Base-by-base conservation (phyloP, 2,329 filamentous ascomycete species). In the Talaromyces sp. region DNA sequence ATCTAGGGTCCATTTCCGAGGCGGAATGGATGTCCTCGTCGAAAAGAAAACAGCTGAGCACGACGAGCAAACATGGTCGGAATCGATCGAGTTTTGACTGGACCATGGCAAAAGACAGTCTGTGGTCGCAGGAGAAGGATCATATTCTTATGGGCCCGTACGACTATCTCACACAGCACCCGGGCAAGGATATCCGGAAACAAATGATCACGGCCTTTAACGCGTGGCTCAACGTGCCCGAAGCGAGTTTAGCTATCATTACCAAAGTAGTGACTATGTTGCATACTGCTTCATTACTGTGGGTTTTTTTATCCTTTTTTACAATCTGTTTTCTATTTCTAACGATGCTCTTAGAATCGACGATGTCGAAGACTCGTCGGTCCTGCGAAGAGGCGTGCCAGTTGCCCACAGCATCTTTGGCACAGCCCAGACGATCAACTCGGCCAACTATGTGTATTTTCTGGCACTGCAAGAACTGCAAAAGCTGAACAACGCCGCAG, bases 1-100 rank as follows among this genome's bases (percentile, higher is more conserved):
- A 82, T 27, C 74, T 86, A 24, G 80, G 77, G 21, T 79, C 84
- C 38, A 80, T 89, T 26, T 75, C 84, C 24, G 88, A 90, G 70
- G 80, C 80, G 59, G 81, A 86, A 75, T 88, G 84, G 86, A 78
- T 86, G 57, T 75, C 76, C 62, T 78, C 82, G 65, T 76, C 65
- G 66, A 62, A 64, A 61, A 65, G 68, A 62, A 65, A 62, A 26
- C 64, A 67, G 41, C 65, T 68, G 26, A 71, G 68, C 53, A 64
- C 68, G 31, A 61, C 63, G 4, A 61, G 55, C 50, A 71, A 65
- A 59, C 71, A 75, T 55, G 67, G 65, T 17, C 72, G 71, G 51
- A 76, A 74, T 62, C 69, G 67, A 51, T 75, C 74, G 38, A 77
- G 70, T 58, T 65, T 74, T 26, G 73, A 77, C 55, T 75, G 73